Evolutionary conservation across 106 monocot species (phyloP).

Genomic region (Posidonia australis): DNA sequence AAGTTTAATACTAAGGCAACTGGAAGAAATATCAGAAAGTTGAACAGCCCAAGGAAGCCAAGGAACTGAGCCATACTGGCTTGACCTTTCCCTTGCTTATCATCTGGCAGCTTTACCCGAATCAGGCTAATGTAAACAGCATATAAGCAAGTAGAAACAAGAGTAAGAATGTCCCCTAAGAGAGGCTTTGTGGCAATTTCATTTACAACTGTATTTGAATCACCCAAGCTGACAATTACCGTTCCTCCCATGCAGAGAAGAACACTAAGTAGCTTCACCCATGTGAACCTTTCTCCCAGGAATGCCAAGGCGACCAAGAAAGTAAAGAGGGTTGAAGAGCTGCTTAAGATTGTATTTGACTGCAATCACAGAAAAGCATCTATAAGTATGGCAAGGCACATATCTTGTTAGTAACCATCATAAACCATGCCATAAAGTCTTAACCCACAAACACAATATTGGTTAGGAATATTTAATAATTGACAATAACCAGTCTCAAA

Average conservation of each 20-base stretch:
- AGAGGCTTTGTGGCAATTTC: constrained; percentile 53
- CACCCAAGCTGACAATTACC: constrained; percentile 68
- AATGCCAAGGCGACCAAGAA: constrained; percentile 67
- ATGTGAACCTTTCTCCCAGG: constrained; percentile 77
- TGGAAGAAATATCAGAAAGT: constrained; percentile 72
- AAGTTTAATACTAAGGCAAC: constrained; percentile 60
- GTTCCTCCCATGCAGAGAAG: constrained; percentile 94
- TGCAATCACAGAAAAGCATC: constrained; percentile 26
- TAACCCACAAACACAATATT: too few species aligned
- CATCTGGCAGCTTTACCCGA: constrained; percentile 68
- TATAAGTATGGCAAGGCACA: not conserved
- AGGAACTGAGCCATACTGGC: constrained; percentile 87
- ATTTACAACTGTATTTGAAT: constrained; percentile 42
- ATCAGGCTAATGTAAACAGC: constrained; percentile 86
- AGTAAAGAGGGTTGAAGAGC: constrained; percentile 90
- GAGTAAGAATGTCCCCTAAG: constrained; percentile 69
- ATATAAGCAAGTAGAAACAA: constrained; percentile 71
- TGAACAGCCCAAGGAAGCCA: constrained; percentile 81
- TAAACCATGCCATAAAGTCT: not conserved
- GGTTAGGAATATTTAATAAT: too few species aligned
- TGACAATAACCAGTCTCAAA: too few species aligned
- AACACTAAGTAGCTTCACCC: constrained; percentile 77
- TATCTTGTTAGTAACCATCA: not conserved
- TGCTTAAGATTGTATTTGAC: constrained; percentile 97
- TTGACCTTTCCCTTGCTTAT: constrained; percentile 57